A percentile compares a stretch with the other conserved stretches of the same genome.
These are phyloP conservation scores for Cruciata laevipes DNA, from an alignment of 257 asterid species.

Conservation along the genomic window DNA sequence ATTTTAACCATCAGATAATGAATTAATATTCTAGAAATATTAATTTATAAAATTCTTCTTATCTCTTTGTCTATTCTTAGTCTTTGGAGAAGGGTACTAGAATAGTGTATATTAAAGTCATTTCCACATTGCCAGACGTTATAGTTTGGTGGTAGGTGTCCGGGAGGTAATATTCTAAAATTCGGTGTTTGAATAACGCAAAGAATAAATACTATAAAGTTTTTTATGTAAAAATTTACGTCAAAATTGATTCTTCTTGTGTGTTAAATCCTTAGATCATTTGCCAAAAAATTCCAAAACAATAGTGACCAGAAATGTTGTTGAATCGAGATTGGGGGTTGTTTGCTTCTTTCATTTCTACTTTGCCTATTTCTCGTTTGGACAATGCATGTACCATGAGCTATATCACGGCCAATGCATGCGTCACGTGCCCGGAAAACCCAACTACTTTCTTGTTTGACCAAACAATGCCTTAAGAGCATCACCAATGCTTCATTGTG, in stretches of 20 bases:
- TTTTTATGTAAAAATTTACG: no score
- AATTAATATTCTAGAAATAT: no score
- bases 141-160: not conserved
- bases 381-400: slow-evolving; percentile 6
- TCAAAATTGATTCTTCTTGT: no score
- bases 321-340: not conserved
- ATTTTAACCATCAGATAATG: no score
- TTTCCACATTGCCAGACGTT: not conserved
- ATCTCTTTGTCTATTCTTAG: no score
- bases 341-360: not conserved
- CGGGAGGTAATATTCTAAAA: not conserved
- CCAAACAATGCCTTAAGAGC: not conserved
- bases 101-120: not conserved
- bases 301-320: not conserved
- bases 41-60: no score
- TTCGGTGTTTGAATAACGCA: not conserved
- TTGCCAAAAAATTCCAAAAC: no score
- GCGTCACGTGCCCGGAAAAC: slow-evolving; percentile 14
- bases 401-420: slow-evolving; percentile 4
- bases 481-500: not conserved
- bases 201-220: no score
- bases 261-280: no score
- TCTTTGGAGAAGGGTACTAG: not conserved
- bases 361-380: not conserved
- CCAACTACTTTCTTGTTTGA: not conserved